phyloP scores from a whole-genome alignment of 2,329 filamentous ascomycete species.

The Sarocladium oryzae region DNA sequence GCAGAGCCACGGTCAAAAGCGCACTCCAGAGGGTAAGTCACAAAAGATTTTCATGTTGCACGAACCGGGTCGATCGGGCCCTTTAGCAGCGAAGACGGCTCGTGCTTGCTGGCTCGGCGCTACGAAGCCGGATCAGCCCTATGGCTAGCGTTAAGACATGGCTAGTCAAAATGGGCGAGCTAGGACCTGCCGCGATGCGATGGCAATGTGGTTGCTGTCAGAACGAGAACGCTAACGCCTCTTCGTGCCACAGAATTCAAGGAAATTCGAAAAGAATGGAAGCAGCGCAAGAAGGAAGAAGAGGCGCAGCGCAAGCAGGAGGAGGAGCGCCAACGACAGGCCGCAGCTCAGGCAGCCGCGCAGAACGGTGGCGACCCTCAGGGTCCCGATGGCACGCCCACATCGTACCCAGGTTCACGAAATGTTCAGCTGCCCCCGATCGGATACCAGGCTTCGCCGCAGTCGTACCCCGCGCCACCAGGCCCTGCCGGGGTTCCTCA shows the following conservation, averaged over 20 bases:
- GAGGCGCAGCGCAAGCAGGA: slow-evolving; percentile 83
- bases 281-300: slow-evolving; percentile 98
- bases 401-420: slow-evolving; percentile 52
- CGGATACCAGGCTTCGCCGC: slow-evolving; percentile 62
- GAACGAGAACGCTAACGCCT: not conserved
- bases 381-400: slow-evolving; percentile 32
- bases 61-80: not conserved
- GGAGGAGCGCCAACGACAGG: slow-evolving; percentile 66
- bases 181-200: slow-evolving; percentile 1
- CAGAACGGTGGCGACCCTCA: slow-evolving; percentile 47
- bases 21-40: slow-evolving; percentile 87
- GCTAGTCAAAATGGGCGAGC: not conserved
- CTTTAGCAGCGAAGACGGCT: not conserved
- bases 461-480: slow-evolving; percentile 60
- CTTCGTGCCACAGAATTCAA: slow-evolving; percentile 71
- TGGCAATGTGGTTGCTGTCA: not conserved
- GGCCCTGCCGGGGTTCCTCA: slow-evolving; percentile 41
- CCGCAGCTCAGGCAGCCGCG: slow-evolving; percentile 40
- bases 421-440: slow-evolving; percentile 66
- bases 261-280: slow-evolving; percentile 98
- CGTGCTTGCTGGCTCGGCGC: not conserved
- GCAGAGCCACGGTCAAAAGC: slow-evolving; percentile 92
- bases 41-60: not conserved
- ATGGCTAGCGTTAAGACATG: slow-evolving; percentile 8
- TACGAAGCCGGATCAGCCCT: not conserved